These are phyloP conservation scores for Oryza coarctata DNA, from an alignment of 176 grass and related monocot genomes.

Conservation along the genomic window DNA sequence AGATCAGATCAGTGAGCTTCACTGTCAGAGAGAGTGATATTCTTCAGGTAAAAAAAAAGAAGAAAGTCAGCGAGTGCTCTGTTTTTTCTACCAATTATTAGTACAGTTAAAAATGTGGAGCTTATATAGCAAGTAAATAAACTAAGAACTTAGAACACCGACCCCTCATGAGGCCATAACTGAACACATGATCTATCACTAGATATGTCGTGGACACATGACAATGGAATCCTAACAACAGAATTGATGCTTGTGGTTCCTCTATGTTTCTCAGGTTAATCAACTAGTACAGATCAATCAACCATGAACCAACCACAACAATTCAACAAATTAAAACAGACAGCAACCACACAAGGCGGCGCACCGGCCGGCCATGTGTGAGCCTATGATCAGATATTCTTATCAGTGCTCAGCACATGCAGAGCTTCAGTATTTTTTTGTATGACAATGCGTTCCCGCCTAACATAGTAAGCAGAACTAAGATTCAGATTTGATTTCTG, in stretches of 20 bases:
- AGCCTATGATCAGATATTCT: background rate
- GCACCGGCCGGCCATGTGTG: slow-evolving; percentile 20
- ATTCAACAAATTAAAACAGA: background rate
- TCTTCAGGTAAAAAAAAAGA: background rate
- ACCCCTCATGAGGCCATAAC: background rate
- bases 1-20: background rate
- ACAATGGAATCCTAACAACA: background rate
- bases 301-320: background rate
- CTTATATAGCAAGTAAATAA: background rate
- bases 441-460: background rate
- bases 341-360: background rate
- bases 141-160: background rate
- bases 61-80: background rate
- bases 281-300: too few relatives aligned
- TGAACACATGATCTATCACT: slow-evolving; percentile 40
- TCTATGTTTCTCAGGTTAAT: slow-evolving; percentile 31
- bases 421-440: background rate
- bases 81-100: background rate
- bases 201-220: slow-evolving; percentile 31
- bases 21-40: background rate
- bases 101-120: background rate
- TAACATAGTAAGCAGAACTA: background rate
- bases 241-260: background rate
- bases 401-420: background rate
- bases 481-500: slow-evolving; percentile 30